Conservation (phyloP, 1,284 basidiomycete genomes). For the Trichosporon faecale region DNA sequence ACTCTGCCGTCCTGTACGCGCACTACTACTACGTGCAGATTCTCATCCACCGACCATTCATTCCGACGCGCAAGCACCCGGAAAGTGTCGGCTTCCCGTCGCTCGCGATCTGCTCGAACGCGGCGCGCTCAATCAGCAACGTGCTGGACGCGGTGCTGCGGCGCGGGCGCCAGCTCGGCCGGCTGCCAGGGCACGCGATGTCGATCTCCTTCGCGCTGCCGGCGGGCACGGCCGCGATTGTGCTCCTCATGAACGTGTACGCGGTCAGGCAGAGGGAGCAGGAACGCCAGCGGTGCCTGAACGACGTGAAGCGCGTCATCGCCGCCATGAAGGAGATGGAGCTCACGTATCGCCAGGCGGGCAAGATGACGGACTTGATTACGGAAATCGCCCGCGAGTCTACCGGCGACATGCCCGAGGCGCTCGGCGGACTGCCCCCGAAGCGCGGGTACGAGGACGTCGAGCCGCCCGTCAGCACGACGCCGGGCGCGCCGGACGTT, state of each 20-base stretch:
- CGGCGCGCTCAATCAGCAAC: slow-evolving; percentile 72
- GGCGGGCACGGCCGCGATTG: slow-evolving; percentile 64
- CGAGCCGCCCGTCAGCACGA: background rate
- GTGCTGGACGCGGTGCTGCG: slow-evolving; percentile 59
- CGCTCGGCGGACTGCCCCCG: background rate
- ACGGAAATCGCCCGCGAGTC: slow-evolving; percentile 28
- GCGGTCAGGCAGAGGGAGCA: slow-evolving; percentile 61
- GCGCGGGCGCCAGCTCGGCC: slow-evolving; percentile 36
- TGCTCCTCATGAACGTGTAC: slow-evolving; percentile 71
- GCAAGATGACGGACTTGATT: slow-evolving; percentile 46
- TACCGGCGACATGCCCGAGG: slow-evolving; percentile 16
- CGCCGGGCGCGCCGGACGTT: slow-evolving; percentile 21
- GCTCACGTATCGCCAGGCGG: slow-evolving; percentile 53
- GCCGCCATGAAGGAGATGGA: slow-evolving; percentile 60
- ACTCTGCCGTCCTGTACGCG: slow-evolving; percentile 65
- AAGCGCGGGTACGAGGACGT: slow-evolving; percentile 21
- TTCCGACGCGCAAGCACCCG: slow-evolving; percentile 56
- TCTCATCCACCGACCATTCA: slow-evolving; percentile 75
- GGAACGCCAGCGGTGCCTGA: slow-evolving; percentile 63
- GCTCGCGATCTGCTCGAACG: slow-evolving; percentile 77
- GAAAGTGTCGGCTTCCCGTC: slow-evolving; percentile 58
- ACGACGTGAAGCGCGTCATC: slow-evolving; percentile 69
- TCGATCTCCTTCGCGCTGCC: slow-evolving; percentile 43
- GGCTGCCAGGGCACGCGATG: slow-evolving; percentile 53
- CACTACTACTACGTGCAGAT: slow-evolving; percentile 67